Evolutionary conservation across 1,284 basidiomycete genomes (phyloP), one percentile per base, ranked within the genome.

Genomic region (Sporisorium iseilematis-ciliati): DNA sequence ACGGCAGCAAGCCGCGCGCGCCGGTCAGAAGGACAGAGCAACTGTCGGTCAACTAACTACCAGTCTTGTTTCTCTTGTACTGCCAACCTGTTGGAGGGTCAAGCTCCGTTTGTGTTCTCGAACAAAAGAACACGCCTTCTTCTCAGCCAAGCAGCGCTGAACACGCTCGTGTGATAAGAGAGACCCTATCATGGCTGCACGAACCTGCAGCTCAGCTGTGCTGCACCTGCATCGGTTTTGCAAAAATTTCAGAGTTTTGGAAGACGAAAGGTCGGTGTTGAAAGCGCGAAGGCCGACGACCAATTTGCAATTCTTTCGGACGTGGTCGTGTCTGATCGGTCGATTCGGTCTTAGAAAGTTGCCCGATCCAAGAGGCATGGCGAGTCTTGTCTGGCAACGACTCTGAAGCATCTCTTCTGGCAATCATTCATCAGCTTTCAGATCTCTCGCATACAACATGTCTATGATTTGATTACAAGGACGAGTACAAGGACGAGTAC

Each of bases 171-270:
- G 29, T 41, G 25, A 33, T 29, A 38, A 21, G 35, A 21, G 35
- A 55, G 52, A 62, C 59, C 59, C 59, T 62, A 41, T 60, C 21
- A 14, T 1, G 21, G 38, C 43, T 62, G 59, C 58, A 61, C 29
- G 43, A 46, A 21, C 33, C 16, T 61, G 58, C 58, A 54, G 41
- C 21, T 46, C 58, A 31, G 50, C 50, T 38, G 41, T 33, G 25
- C 16, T 31, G 42, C 45, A 46, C 45, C 45, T 46, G 45, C 45
- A 46, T 46, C 25, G 16, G 23, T 21, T 21, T 43, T 43, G 41
- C 41, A 21, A 46, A 25, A 46, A 18, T 26, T 46, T 29, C 18
- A 16, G 40, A 40, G 12, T 40, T 40, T 18, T 40, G 16, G 38
- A 40, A 40, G 11, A 41, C 14, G 18, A 41, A 41, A n/a, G n/a